Evolutionary conservation across 192 early-diverging fungal genomes (phyloP), one percentile per base, ranked within the genome.

Genomic region (Coemansia sp.): DNA sequence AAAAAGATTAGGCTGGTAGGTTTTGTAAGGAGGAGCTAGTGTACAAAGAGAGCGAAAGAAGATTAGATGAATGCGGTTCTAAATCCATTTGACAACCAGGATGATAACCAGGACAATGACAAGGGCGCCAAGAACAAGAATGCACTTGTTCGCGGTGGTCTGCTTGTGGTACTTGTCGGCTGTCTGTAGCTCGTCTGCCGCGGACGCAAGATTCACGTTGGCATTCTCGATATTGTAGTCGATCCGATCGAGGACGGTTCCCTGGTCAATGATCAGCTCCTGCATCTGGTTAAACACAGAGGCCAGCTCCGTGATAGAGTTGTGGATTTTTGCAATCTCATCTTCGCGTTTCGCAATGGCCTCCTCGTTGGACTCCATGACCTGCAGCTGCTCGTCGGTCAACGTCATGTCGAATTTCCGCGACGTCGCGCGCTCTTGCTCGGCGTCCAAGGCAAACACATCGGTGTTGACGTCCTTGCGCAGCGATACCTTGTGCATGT

Each of bases 191-290:
- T 98, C 89, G 45, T 88, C 88, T 49, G 91, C 91, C 5, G 94
- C 97, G 6, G 89, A 83, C 64, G 94, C 89, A n/a, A 95, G 84
- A 66, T 93, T 85, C 34, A 92, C 84, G 18, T 75, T 87, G 10
- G 91, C 89, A 63, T 91, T 89, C 68, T 98, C 97, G 63, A 99
- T 89, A 71, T 99, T 98, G 77, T 91, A 99, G 77, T 99, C 97
- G 63, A 99, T 98, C 33, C 97, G 88, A 81, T 99, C 97, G 24
- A 99, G 85, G 63, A 99, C 73, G 6, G 97, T 94, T 16, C 97
- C 97, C 76, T 99, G 97, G 77, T 98, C 97, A 68, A 99, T 95
- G 21, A 99, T 90, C 89, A 99, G 92, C 24, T 92, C 89, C 73
- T 99, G 94, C 69, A 98, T 85, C 67, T 97, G 94, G 63, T 88